These are phyloP conservation scores for Eragrostis nindensis DNA, from an alignment of 176 grass and related monocot species.

Conservation along the genomic window DNA sequence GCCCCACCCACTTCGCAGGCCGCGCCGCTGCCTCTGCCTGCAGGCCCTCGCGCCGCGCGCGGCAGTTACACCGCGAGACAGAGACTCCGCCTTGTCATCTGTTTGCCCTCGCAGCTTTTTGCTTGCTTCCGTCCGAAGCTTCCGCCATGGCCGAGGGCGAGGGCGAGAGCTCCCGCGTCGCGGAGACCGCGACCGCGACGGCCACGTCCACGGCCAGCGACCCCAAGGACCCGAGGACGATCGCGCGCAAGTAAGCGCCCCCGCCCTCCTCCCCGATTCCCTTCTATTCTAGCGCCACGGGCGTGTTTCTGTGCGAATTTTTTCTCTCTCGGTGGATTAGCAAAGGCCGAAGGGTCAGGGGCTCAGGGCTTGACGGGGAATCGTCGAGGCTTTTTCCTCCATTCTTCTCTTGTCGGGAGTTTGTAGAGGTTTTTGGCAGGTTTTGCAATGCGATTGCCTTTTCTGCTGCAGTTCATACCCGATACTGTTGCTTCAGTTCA, in stretches of 20 bases:
- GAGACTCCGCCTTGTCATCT: too few species aligned
- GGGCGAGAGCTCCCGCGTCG: conserved; percentile 18
- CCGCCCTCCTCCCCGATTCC: neutral
- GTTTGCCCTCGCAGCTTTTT: neutral
- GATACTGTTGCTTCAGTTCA: neutral
- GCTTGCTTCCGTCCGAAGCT: conserved; percentile 26
- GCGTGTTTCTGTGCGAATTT: neutral
- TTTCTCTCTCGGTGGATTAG: neutral
- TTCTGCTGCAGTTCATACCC: neutral
- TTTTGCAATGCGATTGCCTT: conserved; percentile 5
- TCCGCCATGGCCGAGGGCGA: conserved; percentile 54
- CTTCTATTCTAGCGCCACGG: neutral
- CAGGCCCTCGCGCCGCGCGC: neutral
- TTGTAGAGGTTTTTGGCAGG: conserved; percentile 33
- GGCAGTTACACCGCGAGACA: neutral
- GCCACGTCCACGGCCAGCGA: neutral
- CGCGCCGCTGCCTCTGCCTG: neutral
- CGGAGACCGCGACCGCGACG: neutral
- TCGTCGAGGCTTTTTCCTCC: neutral
- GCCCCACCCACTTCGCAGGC: neutral
- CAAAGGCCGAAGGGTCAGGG: too few species aligned
- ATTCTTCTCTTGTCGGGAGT: neutral
- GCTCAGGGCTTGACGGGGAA: neutral
- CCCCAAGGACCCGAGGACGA: conserved; percentile 71
- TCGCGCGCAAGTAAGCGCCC: conserved; percentile 65